A percentile compares a stretch with the other conserved stretches of the same genome.
Evolutionary conservation across 495 filamentous ascomycete genomes (phyloP).

Genomic region (Aspergillus baeticus): DNA sequence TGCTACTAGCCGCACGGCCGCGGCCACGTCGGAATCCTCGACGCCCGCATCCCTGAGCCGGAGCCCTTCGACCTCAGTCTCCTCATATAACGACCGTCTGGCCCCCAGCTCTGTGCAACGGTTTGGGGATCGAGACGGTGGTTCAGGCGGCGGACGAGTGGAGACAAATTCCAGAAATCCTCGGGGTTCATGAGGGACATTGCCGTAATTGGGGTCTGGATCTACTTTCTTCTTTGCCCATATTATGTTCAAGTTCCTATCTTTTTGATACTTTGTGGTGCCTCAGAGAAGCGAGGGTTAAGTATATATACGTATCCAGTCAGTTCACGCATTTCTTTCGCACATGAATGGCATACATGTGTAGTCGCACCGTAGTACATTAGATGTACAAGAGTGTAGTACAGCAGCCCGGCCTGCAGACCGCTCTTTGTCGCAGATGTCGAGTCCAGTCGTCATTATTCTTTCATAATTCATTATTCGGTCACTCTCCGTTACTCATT

Average conservation of each 20-base stretch:
- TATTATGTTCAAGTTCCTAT: neutral
- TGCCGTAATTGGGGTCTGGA: neutral
- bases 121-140: constrained; percentile 18
- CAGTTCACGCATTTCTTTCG: neutral
- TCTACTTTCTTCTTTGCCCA: neutral
- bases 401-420: neutral
- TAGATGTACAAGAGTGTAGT: neutral
- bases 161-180: constrained; percentile 25
- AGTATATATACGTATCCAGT: neutral
- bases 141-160: constrained; percentile 23
- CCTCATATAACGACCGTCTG: constrained; percentile 21
- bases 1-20: constrained; percentile 17
- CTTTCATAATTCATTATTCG: constrained; percentile 6
- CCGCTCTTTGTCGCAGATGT: neutral
- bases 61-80: constrained; percentile 31
- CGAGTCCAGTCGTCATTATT: neutral
- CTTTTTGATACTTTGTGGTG: neutral
- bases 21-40: constrained; percentile 27
- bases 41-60: constrained; percentile 31
- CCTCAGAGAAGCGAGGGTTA: neutral
- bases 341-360: too few species aligned
- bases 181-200: constrained; percentile 12
- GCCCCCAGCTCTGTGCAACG: constrained; percentile 16
- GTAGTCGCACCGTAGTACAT: too few species aligned
- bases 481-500: neutral